phyloP scores from a whole-genome alignment of 2,329 filamentous ascomycete species.

The Scedosporium minutisporum region DNA sequence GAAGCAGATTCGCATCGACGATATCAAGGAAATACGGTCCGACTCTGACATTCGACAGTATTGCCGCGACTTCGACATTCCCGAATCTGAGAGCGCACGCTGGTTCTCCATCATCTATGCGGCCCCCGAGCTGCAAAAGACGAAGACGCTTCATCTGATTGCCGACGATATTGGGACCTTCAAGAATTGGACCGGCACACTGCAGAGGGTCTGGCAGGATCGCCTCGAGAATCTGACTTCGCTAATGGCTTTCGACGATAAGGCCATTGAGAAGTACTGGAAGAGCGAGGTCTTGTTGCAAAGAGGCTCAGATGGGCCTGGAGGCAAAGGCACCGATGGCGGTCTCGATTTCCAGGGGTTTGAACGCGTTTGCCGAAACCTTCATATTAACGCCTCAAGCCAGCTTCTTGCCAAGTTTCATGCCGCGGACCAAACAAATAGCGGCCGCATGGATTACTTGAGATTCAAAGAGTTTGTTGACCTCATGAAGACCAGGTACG shows the following conservation, averaged over 20 bases:
- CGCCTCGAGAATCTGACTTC: conserved; percentile 86
- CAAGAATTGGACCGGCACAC: conserved; percentile 70
- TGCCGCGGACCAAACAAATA: conserved; percentile 55
- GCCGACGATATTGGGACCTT: conserved; percentile 65
- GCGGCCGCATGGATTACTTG: conserved; percentile 60
- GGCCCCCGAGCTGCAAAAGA: conserved; percentile 67
- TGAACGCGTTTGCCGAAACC: conserved; percentile 72
- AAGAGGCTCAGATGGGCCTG: conserved; percentile 38
- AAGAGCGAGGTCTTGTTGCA: conserved; percentile 69
- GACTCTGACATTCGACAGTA: conserved; percentile 82
- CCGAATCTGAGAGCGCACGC: conserved; percentile 55
- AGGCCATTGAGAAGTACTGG: conserved; percentile 79
- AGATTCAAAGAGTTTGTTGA: conserved; percentile 81
- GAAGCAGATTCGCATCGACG: conserved; percentile 88
- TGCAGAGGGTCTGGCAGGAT: conserved; percentile 76
- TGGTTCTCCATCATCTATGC: conserved; percentile 91
- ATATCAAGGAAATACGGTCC: conserved; percentile 82
- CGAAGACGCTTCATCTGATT: conserved; percentile 81
- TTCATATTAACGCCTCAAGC: conserved; percentile 84
- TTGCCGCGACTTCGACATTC: conserved; percentile 68
- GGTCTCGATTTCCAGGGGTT: conserved; percentile 70
- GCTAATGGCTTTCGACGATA: conserved; percentile 74
- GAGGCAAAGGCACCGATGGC: conserved; percentile 28
- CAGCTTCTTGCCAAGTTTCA: conserved; percentile 67
- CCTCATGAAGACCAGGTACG: conserved; percentile 72